A percentile compares a stretch with the other conserved stretches of the same genome.
Evolutionary conservation across 805 yeast genomes (phyloP).

Genomic region (Brettanomyces sp.): DNA sequence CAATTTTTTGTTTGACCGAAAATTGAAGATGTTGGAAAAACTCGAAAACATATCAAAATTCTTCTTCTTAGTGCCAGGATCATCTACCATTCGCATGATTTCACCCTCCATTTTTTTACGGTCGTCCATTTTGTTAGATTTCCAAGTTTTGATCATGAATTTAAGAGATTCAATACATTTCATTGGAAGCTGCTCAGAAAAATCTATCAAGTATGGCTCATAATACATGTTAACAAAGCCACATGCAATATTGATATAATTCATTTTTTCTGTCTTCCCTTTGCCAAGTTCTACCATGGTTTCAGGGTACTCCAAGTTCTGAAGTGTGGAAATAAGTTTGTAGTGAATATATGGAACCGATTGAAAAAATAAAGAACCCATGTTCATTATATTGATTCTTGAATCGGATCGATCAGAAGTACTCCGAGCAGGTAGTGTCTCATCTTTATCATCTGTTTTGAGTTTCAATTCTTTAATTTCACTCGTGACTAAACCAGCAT

Average conservation of each 20-base stretch:
- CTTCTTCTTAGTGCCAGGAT: conserved; percentile 22
- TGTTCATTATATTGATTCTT: conserved; percentile 24
- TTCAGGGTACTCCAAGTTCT: conserved; percentile 19
- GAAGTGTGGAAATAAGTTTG: conserved; percentile 16
- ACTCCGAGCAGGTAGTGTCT: neutral
- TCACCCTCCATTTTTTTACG: conserved; percentile 31
- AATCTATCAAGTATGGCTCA: conserved; percentile 26
- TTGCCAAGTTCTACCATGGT: conserved; percentile 6
- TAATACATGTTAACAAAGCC: conserved; percentile 28
- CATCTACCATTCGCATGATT: conserved; percentile 26
- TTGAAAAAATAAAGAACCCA: conserved; percentile 26
- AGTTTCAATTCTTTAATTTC: conserved; percentile 19
- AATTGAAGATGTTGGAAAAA: conserved; percentile 53
- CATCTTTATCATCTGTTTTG: neutral
- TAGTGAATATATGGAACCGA: conserved; percentile 26
- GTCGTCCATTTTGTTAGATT: conserved; percentile 24
- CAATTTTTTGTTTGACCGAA: conserved; percentile 3
- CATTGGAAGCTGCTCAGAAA: conserved; percentile 23
- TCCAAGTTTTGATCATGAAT: conserved; percentile 30
- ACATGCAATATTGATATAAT: conserved; percentile 19
- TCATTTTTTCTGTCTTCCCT: conserved; percentile 12
- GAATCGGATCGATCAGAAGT: conserved; percentile 1
- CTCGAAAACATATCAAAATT: conserved; percentile 47
- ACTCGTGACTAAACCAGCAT: conserved; percentile 9
- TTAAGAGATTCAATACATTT: conserved; percentile 23